These are phyloP conservation scores for Larix kaempferi DNA, from an alignment of 75 land plant species.

Conservation along the genomic window DNA sequence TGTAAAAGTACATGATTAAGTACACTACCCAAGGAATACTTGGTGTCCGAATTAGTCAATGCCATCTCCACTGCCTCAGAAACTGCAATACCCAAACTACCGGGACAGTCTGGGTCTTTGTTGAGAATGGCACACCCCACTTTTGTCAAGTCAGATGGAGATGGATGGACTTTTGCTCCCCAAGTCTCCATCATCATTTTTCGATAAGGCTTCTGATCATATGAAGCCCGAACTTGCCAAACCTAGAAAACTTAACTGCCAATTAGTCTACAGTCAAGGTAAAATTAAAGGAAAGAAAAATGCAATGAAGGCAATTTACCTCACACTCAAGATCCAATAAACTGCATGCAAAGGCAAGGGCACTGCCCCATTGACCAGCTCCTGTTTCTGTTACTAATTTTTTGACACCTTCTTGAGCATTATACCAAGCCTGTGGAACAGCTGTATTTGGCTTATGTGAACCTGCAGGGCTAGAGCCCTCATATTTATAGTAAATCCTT, in stretches of 20 bases:
- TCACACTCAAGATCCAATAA: conserved; percentile 73
- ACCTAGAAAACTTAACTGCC: conserved; percentile 46
- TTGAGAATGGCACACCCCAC: conserved; percentile 59
- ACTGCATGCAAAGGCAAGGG: conserved; percentile 85
- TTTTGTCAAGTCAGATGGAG: conserved; percentile 68
- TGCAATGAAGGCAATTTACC: conserved; percentile 29
- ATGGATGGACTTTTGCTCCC: conserved; percentile 94
- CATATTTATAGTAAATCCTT: conserved; percentile 95
- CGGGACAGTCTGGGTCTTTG: conserved; percentile 66
- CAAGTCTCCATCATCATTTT: conserved; percentile 94
- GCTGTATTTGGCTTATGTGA: conserved; percentile 96
- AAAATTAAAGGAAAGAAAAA: conserved; percentile 6
- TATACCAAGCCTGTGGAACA: conserved; percentile 94
- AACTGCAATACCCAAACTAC: conserved; percentile 88
- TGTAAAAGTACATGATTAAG: conserved; percentile 91
- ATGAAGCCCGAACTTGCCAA: conserved; percentile 97
- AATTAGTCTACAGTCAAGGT: not conserved
- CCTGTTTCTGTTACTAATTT: conserved; percentile 91
- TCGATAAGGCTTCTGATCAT: conserved; percentile 90
- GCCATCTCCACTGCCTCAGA: conserved; percentile 95
- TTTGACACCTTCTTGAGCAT: conserved; percentile 81
- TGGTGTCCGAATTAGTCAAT: conserved; percentile 59
- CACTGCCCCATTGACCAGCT: conserved; percentile 96
- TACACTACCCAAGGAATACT: conserved; percentile 90
- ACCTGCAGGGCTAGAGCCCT: conserved; percentile 94